These are phyloP conservation scores for Psilocybe cubensis DNA, from an alignment of 768 basidiomycete genomes.

Conservation along the genomic window DNA sequence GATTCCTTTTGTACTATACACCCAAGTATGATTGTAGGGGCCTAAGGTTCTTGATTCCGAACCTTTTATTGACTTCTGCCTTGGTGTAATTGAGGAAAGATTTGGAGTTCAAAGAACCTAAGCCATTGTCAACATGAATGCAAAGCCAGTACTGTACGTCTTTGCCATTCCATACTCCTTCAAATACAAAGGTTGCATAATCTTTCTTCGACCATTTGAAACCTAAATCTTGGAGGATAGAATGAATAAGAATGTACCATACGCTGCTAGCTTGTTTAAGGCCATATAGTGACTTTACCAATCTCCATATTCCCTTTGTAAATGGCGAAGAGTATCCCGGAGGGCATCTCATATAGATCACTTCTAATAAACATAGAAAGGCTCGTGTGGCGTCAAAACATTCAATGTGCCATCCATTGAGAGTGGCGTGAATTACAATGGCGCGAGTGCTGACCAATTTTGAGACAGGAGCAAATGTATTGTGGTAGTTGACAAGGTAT, in stretches of 20 bases:
- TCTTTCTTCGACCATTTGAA: conserved; percentile 21
- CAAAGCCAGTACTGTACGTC: conserved; percentile 14
- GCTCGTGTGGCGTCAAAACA: conserved; percentile 12
- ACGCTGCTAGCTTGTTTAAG: conserved; percentile 19
- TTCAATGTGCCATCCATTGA: conserved; percentile 10
- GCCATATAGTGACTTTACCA: conserved; percentile 19
- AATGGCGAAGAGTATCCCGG: not conserved
- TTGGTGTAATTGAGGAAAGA: conserved; percentile 16
- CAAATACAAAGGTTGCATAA: conserved; percentile 17
- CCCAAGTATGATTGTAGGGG: conserved; percentile 25
- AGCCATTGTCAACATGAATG: conserved; percentile 29
- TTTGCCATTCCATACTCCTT: not conserved
- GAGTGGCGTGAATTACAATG: conserved; percentile 27
- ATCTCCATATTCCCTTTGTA: conserved; percentile 2
- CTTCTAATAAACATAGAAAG: conserved; percentile 12
- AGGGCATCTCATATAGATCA: conserved; percentile 14
- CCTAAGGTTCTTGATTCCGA: conserved; percentile 27
- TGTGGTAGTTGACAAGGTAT: no score
- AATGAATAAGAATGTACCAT: conserved; percentile 20
- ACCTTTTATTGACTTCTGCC: conserved; percentile 5
- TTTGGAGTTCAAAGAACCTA: conserved; percentile 11
- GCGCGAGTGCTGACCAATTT: conserved; percentile 21
- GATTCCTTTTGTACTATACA: conserved; percentile 17
- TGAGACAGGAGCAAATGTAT: conserved; percentile 36
- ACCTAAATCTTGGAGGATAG: conserved; percentile 12